Evolutionary conservation across 1,139 yeast species (phyloP), one percentile per base, ranked within the genome.

Genomic region (Saccharomyces hybrid): DNA sequence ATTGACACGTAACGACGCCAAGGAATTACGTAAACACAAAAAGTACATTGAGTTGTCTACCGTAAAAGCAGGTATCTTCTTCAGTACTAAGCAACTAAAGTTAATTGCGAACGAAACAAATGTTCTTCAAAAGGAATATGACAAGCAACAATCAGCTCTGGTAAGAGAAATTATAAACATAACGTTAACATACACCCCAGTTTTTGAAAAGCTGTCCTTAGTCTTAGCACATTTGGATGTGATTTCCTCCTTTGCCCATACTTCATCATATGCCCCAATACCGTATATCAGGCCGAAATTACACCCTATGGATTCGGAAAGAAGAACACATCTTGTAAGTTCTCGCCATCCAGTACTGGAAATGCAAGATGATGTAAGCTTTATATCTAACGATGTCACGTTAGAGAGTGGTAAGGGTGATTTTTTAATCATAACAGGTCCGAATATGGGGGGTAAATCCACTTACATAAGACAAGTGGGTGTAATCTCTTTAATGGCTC

Each of bases 391-490:
- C 70, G 96, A 93, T 65, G 86, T 88, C 2, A 68, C 73, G 11
- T 73, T 90, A 55, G 65, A 67, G 11, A 75, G 77, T 28, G 78
- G 73, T 5, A 70, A 70, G 8, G 76, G 83, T 16, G 88, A 87
- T 55, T 91, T 93, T 65, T 77, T 83, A 14, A 85, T 93, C 32
- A 88, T 93, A 34, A 93, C 99, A 0, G 99, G 99, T 20, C 99
- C 99, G 42, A 93, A 93, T 67, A 93, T 93, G 99, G 99, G 98
- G 56, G 98, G 98, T 66, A 93, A 93, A 69, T 89, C 97, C 0
- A 91, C 98, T 0, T 93, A 88, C 69, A 90, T 93, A 52, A 80
- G 97, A 58, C 96, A 93, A 64, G 78, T 89, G 53, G 99, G 98
- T 9, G 95, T 88, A 1, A 85, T 91, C 55, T 84, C 95, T 2